Evolutionary conservation across 305 asterid genomes (phyloP).

Genomic region (Andrographis paniculata): DNA sequence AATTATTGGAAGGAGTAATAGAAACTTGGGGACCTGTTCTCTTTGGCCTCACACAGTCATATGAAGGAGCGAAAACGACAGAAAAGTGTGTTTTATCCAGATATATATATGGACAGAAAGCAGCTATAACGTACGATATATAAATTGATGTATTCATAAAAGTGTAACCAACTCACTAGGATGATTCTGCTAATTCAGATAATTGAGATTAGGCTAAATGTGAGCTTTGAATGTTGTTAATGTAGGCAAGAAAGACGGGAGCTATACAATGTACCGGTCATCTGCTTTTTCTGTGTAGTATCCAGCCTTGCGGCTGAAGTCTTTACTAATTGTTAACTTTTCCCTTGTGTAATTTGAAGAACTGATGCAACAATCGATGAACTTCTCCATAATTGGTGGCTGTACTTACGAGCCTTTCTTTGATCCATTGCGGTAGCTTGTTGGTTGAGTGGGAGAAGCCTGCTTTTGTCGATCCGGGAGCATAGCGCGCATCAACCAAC

Average conservation of each 20-base stretch:
- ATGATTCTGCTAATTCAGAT: background rate
- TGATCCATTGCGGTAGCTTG: conserved; percentile 92
- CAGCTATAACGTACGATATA: no score
- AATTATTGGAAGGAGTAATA: no score
- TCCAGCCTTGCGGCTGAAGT: conserved; percentile 1
- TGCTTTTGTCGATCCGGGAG: conserved; percentile 47
- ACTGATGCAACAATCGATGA: conserved; percentile 70
- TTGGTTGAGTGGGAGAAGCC: conserved; percentile 48
- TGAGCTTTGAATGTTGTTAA: background rate
- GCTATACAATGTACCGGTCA: background rate
- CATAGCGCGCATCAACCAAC: conserved; percentile 83
- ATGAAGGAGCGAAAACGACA: no score
- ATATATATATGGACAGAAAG: no score
- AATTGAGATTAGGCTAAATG: conserved; percentile 2
- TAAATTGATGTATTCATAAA: no score
- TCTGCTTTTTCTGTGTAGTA: conserved; percentile 3
- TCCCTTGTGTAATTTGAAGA: conserved; percentile 68
- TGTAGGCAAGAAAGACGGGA: background rate
- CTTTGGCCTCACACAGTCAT: no score
- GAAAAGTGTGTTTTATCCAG: no score
- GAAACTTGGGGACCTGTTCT: no score
- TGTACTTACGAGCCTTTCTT: conserved; percentile 39
- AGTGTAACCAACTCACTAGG: background rate
- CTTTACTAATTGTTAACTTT: conserved; percentile 20
- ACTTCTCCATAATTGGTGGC: conserved; percentile 65